These are phyloP conservation scores for Coemansia sp. DNA, from an alignment of 192 early-diverging fungal species.

Conservation along the genomic window DNA sequence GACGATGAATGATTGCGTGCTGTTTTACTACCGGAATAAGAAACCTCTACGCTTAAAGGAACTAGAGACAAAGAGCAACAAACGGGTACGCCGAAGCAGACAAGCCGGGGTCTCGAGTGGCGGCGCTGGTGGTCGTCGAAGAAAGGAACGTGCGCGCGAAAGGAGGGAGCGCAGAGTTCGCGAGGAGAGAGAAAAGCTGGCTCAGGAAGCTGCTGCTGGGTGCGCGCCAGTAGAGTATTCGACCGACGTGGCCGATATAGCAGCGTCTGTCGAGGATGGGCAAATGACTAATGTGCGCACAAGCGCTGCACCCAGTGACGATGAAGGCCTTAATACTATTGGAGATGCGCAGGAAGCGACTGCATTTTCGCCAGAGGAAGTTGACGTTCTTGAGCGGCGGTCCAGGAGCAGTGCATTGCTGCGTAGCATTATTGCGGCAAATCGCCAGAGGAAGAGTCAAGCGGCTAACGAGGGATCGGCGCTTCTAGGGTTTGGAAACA, in stretches of 20 bases:
- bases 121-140: constrained; percentile 23
- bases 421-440: constrained; percentile 47
- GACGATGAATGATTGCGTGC: constrained; percentile 67
- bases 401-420: constrained; percentile 41
- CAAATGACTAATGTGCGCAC: neutral
- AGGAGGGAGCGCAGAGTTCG: constrained; percentile 31
- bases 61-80: constrained; percentile 52
- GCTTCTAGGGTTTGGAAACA: constrained; percentile 7
- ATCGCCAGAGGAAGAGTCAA: constrained; percentile 37
- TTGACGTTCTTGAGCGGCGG: constrained; percentile 23
- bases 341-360: neutral
- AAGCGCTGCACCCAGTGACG: constrained; percentile 12
- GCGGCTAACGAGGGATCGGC: constrained; percentile 4
- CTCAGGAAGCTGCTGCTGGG: constrained; percentile 34
- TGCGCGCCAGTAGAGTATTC: constrained; percentile 13
- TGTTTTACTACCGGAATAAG: constrained; percentile 80
- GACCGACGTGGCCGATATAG: neutral
- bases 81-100: constrained; percentile 43
- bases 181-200: constrained; percentile 37
- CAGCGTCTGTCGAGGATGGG: constrained; percentile 4
- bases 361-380: neutral
- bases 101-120: constrained; percentile 31
- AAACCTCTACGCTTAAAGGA: constrained; percentile 71
- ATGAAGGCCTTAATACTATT: constrained; percentile 14
- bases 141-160: constrained; percentile 53